Conservation (phyloP, 23 red algal genomes). For the Gracilaria caudata region DNA sequence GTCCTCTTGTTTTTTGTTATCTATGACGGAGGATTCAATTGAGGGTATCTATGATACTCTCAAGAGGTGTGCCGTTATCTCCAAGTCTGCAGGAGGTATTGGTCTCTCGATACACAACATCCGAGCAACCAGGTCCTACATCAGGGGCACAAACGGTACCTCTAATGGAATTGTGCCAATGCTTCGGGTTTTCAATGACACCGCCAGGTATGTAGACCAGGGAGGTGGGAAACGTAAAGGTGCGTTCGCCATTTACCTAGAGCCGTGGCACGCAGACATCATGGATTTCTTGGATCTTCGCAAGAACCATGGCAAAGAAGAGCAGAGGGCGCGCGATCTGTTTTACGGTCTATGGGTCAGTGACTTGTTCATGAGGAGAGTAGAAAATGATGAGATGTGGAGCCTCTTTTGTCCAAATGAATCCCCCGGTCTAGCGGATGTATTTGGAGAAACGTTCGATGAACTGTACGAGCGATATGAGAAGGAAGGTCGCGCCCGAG, state of each 20-base stretch:
- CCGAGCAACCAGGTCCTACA: slow-evolving; percentile 88
- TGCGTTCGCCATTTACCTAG: slow-evolving; percentile 97
- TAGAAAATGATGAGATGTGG: slow-evolving; percentile 87
- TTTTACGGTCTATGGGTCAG: slow-evolving; percentile 98
- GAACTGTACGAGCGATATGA: slow-evolving; percentile 90
- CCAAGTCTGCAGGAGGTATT: slow-evolving; percentile 96
- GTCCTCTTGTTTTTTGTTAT: slow-evolving; percentile 96
- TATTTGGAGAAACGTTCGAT: slow-evolving; percentile 89
- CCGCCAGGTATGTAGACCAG: slow-evolving; percentile 98
- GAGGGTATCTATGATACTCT: slow-evolving; percentile 99
- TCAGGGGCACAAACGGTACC: slow-evolving; percentile 98
- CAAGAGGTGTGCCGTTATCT: slow-evolving; percentile 98
- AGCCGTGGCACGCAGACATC: slow-evolving; percentile 99
- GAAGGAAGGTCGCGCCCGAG: slow-evolving; percentile 82
- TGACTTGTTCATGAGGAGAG: slow-evolving; percentile 96
- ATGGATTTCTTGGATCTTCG: slow-evolving; percentile 97
- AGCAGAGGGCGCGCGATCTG: slow-evolving; percentile 92
- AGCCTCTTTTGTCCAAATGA: slow-evolving; percentile 98
- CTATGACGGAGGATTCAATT: slow-evolving; percentile 98
- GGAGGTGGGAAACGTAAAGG: slow-evolving; percentile 99
- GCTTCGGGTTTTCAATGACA: slow-evolving; percentile 99
- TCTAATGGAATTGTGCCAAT: slow-evolving; percentile 98
- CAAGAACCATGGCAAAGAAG: slow-evolving; percentile 99
- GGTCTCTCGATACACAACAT: slow-evolving; percentile 94
- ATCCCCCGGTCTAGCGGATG: slow-evolving; percentile 90